Evolutionary conservation across 163 green algal genomes (phyloP).

Genomic region (Scenedesmus sp.): DNA sequence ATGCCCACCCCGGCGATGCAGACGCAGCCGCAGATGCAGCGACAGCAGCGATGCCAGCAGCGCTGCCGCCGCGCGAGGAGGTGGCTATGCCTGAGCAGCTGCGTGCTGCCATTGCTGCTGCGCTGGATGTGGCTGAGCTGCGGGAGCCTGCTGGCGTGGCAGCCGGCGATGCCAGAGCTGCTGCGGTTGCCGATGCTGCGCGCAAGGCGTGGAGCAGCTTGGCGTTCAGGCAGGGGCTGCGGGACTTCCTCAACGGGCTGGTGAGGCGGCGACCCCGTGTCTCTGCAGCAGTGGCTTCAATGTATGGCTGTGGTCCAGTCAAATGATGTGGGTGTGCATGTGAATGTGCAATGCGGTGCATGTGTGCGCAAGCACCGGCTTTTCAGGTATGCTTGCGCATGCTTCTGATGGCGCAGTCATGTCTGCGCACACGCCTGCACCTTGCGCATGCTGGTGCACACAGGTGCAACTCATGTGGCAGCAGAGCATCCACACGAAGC

Average conservation of each 20-base stretch:
- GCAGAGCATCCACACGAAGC: no score
- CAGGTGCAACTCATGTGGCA: no score
- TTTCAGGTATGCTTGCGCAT: no score
- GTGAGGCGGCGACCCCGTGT: no score
- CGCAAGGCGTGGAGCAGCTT: constrained; percentile 62
- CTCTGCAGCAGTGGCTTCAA: no score
- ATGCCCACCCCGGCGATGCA: neutral
- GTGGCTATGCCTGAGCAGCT: constrained; percentile 74
- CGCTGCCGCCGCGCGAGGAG: constrained; percentile 45
- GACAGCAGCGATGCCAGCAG: constrained; percentile 31
- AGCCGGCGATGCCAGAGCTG: neutral
- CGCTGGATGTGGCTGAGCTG: constrained; percentile 60
- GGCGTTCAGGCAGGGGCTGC: constrained; percentile 69
- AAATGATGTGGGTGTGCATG: no score
- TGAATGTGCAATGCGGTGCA: no score
- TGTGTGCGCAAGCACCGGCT: no score
- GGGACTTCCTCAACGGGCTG: constrained; percentile 65
- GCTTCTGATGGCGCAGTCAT: no score
- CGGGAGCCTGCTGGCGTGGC: neutral
- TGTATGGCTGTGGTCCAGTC: no score
- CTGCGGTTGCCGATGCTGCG: constrained; percentile 31
- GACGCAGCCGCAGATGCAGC: constrained; percentile 19
- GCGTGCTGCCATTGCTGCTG: constrained; percentile 57
- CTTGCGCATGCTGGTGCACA: no score
- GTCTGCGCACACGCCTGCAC: no score